Evolutionary conservation across 257 asterid species (phyloP).

Genomic region (Nemophila menziesii): DNA sequence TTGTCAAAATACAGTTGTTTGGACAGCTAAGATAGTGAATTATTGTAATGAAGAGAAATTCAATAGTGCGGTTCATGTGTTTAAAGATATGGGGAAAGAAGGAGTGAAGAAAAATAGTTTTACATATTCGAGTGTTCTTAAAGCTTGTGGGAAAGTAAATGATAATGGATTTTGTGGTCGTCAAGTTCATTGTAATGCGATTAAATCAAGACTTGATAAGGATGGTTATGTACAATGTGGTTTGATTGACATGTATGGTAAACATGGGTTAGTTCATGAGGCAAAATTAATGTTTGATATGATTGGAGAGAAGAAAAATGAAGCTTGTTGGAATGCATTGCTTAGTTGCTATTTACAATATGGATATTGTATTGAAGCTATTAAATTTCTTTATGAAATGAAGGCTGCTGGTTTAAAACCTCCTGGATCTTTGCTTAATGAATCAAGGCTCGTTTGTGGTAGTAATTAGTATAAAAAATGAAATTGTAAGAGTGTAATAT

Average conservation of each 20-base stretch:
- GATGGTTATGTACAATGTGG: conserved; percentile 51
- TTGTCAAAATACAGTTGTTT: conserved; percentile 32
- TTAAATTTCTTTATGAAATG: conserved; percentile 38
- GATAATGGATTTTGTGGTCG: conserved; percentile 37
- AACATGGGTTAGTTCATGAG: conserved; percentile 37
- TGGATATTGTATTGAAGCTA: conserved; percentile 39
- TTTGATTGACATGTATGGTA: conserved; percentile 53
- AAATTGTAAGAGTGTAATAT: too few relatives aligned
- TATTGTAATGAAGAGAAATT: conserved; percentile 28
- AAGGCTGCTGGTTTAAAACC: conserved; percentile 41
- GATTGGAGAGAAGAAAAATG: conserved; percentile 17
- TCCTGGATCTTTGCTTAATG: conserved; percentile 33
- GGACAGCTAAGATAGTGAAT: conserved; percentile 56
- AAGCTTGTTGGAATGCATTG: conserved; percentile 56
- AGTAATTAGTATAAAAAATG: too few relatives aligned
- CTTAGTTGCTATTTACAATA: conserved; percentile 28
- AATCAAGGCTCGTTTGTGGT: conserved; percentile 33
- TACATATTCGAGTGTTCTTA: conserved; percentile 49
- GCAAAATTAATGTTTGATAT: conserved; percentile 30
- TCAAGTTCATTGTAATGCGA: conserved; percentile 50
- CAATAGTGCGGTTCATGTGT: conserved; percentile 28
- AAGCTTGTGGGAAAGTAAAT: conserved; percentile 48
- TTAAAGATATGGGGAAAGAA: conserved; percentile 52
- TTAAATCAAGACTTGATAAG: conserved; percentile 57
- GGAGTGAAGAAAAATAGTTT: conserved; percentile 49